Conservation (phyloP, 2,329 filamentous ascomycete genomes). For the Xylariaceae sp. region DNA sequence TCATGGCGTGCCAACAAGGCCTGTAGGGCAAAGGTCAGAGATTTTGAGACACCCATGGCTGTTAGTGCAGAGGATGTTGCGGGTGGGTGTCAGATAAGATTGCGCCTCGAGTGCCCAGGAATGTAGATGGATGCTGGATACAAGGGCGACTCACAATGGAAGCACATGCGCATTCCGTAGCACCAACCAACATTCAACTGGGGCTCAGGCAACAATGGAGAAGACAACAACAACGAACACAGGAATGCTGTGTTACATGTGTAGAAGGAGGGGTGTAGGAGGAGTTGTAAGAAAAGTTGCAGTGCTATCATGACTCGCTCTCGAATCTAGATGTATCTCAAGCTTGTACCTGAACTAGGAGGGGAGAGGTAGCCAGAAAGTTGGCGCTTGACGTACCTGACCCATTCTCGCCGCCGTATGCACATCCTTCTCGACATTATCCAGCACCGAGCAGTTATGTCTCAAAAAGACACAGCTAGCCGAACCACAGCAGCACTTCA, state of each 20-base stretch:
- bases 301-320: too few species aligned
- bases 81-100: background rate
- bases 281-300: background rate
- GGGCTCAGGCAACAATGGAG: too few species aligned
- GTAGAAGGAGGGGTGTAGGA: background rate
- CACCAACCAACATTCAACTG: background rate
- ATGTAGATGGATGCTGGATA: constrained; percentile 14
- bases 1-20: constrained; percentile 89
- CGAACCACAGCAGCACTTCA: constrained; percentile 82
- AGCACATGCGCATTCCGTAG: constrained; percentile 5
- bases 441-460: constrained; percentile 74
- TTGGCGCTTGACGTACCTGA: constrained; percentile 65
- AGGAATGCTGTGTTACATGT: too few species aligned
- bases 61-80: constrained; percentile 5
- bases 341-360: background rate
- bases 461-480: constrained; percentile 73
- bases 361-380: background rate
- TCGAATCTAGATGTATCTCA: background rate
- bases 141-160: background rate
- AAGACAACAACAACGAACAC: too few species aligned
- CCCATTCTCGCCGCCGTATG: constrained; percentile 81
- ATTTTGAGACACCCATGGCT: constrained; percentile 34
- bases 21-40: constrained; percentile 74
- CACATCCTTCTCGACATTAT: constrained; percentile 82
- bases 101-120: constrained; percentile 13